phyloP scores from a whole-genome alignment of 1,284 basidiomycete species.

The Rhodotorula sp. region DNA sequence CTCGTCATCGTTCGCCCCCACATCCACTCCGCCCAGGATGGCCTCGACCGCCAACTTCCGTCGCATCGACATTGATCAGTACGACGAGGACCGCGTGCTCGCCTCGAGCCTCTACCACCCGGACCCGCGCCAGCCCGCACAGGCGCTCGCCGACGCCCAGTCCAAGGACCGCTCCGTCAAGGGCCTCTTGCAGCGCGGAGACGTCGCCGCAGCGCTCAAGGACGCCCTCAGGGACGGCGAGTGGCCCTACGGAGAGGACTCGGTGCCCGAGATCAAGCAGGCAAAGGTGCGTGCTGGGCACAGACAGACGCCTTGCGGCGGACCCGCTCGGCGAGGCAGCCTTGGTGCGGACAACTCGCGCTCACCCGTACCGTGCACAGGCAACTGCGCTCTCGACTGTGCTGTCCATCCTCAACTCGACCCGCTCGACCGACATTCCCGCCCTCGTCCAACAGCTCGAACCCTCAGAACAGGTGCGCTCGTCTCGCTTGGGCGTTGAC shows the following conservation, averaged over 20 bases:
- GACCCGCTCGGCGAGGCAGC: no score
- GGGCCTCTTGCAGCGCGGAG: slow-evolving; percentile 66
- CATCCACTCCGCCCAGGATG: slow-evolving; percentile 1
- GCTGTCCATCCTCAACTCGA: slow-evolving; percentile 92
- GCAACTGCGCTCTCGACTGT: slow-evolving; percentile 76
- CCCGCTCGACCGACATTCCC: slow-evolving; percentile 85
- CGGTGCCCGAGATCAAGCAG: slow-evolving; percentile 65
- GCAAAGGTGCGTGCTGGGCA: slow-evolving; percentile 72
- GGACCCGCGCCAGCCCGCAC: slow-evolving; percentile 75
- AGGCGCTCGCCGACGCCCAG: slow-evolving; percentile 73
- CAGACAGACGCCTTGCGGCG: no score
- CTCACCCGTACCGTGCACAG: slow-evolving; percentile 52
- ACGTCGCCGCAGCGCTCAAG: slow-evolving; percentile 70
- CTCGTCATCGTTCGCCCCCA: not conserved
- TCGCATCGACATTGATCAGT: slow-evolving; percentile 50
- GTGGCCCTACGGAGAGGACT: slow-evolving; percentile 68
- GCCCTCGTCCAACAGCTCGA: slow-evolving; percentile 71
- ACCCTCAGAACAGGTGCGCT: slow-evolving; percentile 66
- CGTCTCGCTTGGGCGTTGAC: not conserved
- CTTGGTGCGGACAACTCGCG: no score
- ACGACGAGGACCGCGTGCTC: slow-evolving; percentile 85
- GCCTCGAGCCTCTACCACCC: slow-evolving; percentile 84
- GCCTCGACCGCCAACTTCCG: slow-evolving; percentile 26
- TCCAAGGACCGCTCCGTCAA: slow-evolving; percentile 73
- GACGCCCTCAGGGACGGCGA: slow-evolving; percentile 67